Base-by-base conservation (phyloP, 75 land plant species). In the Pinus albicaulis region DNA sequence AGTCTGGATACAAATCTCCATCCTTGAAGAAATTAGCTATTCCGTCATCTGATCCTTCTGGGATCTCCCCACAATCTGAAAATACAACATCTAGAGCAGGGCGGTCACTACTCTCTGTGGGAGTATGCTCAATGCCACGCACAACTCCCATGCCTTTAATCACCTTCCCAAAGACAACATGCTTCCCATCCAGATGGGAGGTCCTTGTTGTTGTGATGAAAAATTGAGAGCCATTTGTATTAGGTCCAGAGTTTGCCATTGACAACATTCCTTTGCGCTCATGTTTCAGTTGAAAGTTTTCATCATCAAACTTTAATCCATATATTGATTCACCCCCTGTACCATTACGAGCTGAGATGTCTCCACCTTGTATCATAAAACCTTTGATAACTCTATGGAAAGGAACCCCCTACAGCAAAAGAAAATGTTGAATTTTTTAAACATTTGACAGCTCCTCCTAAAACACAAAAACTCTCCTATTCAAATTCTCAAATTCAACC, bases 301-400 rank as follows among this genome's bases (percentile, higher is more conserved):
- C 99, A 83, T 97, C 99, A 44, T 92, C 95, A 80, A 97, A 97
- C 64, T 89, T 92, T 74, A 83, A 65, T 5, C 99, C 98, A 78
- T 95, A 97, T 6, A 97, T 97, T 59, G 99, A 97, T 74, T 97
- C 99, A n/a, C 99, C 98, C 20, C 95, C 99, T 66, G 91, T 94
- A 11, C 99, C 99, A 83, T 97, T 85, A 7, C 87, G 87, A 71
- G 92, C 90, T 55, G 98, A 89, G 31, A 93, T 86, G 69, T 97
- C 99, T 34, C 99, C 99, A 4, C 99, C 99, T 97, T 97, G 99
- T 68, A 97, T 82, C 99, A 95, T 94, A 73, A 95, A 97, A 63
- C 99, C 92, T 76, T 89, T 97, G 44, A 97, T 88, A 7, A 97
- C 91, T 28, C 99, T 90, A 72, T 97, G 99, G 77, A 97, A 92